Conservation (phyloP, 2,329 filamentous ascomycete species). For the Sporothrix protearum region DNA sequence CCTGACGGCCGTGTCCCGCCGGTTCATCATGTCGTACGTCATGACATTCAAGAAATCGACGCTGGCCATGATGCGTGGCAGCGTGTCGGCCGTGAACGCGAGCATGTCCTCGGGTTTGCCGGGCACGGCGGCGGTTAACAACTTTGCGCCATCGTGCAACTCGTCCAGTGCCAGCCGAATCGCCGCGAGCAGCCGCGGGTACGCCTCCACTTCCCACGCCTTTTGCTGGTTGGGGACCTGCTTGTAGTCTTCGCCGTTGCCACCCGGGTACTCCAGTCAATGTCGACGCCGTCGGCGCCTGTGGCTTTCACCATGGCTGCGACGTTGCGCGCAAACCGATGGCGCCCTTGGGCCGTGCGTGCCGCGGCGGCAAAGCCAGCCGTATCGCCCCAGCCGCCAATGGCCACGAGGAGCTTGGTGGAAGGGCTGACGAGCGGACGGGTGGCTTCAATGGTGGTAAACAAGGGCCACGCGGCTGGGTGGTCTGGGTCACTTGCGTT, state of each 20-base stretch:
- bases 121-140: slow-evolving; percentile 65
- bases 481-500: slow-evolving; percentile 34
- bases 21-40: slow-evolving; percentile 71
- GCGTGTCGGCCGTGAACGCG: slow-evolving; percentile 56
- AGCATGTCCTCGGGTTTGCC: slow-evolving; percentile 61
- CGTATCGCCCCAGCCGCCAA: slow-evolving; percentile 72
- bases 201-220: slow-evolving; percentile 57
- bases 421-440: slow-evolving; percentile 47
- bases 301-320: slow-evolving; percentile 58
- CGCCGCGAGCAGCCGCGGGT: slow-evolving; percentile 56
- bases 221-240: slow-evolving; percentile 56
- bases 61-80: slow-evolving; percentile 55
- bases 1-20: slow-evolving; percentile 61
- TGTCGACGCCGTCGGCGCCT: slow-evolving; percentile 63
- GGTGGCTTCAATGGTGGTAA: slow-evolving; percentile 48
- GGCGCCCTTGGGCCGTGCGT: slow-evolving; percentile 48
- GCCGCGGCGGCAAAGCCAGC: slow-evolving; percentile 59
- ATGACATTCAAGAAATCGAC: slow-evolving; percentile 69
- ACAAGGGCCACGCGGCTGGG: slow-evolving; percentile 47
- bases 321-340: slow-evolving; percentile 61
- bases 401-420: slow-evolving; percentile 65
- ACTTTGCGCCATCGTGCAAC: slow-evolving; percentile 43
- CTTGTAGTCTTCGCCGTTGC: slow-evolving; percentile 69
- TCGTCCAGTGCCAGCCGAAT: slow-evolving; percentile 53
- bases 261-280: slow-evolving; percentile 63